Base-by-base conservation (phyloP, 106 monocot genomes). In the Narthecium ossifragum region DNA sequence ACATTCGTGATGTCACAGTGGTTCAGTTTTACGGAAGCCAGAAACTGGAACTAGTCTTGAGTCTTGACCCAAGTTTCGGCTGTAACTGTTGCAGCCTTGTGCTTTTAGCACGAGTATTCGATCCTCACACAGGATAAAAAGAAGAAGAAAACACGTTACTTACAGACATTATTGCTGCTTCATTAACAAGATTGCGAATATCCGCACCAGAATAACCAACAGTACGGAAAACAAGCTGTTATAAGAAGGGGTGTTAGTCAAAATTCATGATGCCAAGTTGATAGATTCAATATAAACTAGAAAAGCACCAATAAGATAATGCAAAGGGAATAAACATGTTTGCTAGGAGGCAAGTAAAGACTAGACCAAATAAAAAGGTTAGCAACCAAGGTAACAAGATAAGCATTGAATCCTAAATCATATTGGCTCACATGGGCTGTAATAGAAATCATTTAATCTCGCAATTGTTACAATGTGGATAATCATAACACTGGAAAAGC, bases 121-220 rank as follows among this genome's bases (percentile, higher is more conserved):
- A n/a, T n/a, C n/a, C n/a, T n/a, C n/a, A 20, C 60, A 43, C 18
- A 15, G 26, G 10, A 31, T 6, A 24, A 41, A 26, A 10, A 49
- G 23, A 17, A 50, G 31, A 51, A 20, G 15, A 22, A n/a, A 46
- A 50, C 13, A 30, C 21, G 41, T 43, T 41, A 75, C 85, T 85
- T 85, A 90, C 90, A 73, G 90, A 73, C 90, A 90, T 90, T 45
- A 90, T 90, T 66, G 90, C 90, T 36, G 90, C 72, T 82, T 90
- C 90, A 77, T 90, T 90, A 41, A 90, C 85, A 55, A 90, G 85
- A 69, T 90, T 90, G 8, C 82, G 75, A 66, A 90, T 90, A 79
- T 90, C 90, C 49, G 90, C 85, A 46, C 90, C 90, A 41, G 90
- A 90, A 74, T 90, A 90, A 28, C 90, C 90, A 76, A 90, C 82